Percentiles rank a stretch among this genome's conserved stretches.
phyloP scores from a whole-genome alignment of 2,329 filamentous ascomycete species.

The Geosmithia putterillii region DNA sequence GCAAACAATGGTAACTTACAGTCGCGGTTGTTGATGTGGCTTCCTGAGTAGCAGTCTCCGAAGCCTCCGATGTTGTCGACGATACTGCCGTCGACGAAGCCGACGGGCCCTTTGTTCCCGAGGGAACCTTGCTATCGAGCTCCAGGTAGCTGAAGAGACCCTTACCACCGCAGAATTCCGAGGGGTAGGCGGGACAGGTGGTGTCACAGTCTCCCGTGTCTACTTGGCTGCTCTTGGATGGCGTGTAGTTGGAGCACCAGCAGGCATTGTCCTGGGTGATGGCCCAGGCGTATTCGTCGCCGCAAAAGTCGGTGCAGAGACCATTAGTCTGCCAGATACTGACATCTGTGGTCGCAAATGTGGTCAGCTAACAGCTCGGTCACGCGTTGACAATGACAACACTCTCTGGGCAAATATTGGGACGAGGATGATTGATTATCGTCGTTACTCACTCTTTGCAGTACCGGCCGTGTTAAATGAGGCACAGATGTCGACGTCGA shows the following conservation, averaged over 20 bases:
- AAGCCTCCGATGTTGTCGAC: conserved; percentile 8
- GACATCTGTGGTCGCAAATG: conserved; percentile 30
- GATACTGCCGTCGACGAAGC: conserved; percentile 9
- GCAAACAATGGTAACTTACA: neutral
- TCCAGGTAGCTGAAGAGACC: conserved; percentile 52
- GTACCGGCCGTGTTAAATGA: conserved; percentile 19
- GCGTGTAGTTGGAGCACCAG: conserved; percentile 64
- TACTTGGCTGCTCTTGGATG: conserved; percentile 29
- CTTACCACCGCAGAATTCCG: conserved; percentile 53
- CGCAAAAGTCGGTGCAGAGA: conserved; percentile 50
- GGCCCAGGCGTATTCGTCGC: conserved; percentile 48
- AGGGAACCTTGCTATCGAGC: conserved; percentile 33
- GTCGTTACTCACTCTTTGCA: neutral
- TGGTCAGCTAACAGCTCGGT: conserved; percentile 1
- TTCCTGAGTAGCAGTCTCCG: neutral
- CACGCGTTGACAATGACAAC: neutral
- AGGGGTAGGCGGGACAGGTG: conserved; percentile 56
- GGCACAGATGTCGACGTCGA: conserved; percentile 16
- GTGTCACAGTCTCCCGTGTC: conserved; percentile 36
- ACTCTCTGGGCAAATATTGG: no score
- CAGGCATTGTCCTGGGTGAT: conserved; percentile 53
- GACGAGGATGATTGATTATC: no score
- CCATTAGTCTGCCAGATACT: conserved; percentile 58
- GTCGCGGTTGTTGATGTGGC: neutral
- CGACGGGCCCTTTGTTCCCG: conserved; percentile 35